Conservation (phyloP, 1,139 yeast genomes). For the Casaregolazyma suthepensis region DNA sequence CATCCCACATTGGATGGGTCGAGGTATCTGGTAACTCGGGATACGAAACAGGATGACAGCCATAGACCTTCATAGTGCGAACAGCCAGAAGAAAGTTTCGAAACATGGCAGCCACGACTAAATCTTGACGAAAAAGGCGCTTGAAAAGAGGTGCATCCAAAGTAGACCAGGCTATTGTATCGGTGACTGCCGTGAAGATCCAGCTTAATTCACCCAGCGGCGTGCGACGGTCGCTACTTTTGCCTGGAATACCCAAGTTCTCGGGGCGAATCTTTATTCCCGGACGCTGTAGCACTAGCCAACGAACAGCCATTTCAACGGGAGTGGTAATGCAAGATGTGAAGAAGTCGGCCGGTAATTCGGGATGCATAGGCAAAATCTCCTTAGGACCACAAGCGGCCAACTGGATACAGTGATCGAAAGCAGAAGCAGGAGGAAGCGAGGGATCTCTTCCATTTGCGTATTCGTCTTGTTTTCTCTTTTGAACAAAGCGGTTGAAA, state of each 20-base stretch:
- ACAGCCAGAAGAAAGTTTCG: slow-evolving; percentile 88
- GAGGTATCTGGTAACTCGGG: slow-evolving; percentile 86
- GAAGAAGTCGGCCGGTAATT: slow-evolving; percentile 90
- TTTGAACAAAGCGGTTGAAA: slow-evolving; percentile 84
- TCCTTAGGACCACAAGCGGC: slow-evolving; percentile 93
- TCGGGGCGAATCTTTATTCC: slow-evolving; percentile 21
- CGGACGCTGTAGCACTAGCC: slow-evolving; percentile 82
- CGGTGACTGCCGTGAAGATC: slow-evolving; percentile 98
- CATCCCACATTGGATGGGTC: slow-evolving; percentile 93
- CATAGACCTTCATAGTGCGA: slow-evolving; percentile 87
- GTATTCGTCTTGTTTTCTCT: slow-evolving; percentile 78
- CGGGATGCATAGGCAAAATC: slow-evolving; percentile 86
- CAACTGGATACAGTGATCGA: slow-evolving; percentile 82
- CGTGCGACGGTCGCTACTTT: slow-evolving; percentile 84
- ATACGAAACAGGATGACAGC: slow-evolving; percentile 91
- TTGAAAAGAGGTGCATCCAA: slow-evolving; percentile 84
- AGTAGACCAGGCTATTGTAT: slow-evolving; percentile 96
- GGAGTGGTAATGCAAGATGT: slow-evolving; percentile 95
- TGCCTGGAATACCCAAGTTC: slow-evolving; percentile 68
- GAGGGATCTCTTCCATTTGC: slow-evolving; percentile 26
- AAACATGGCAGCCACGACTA: slow-evolving; percentile 94
- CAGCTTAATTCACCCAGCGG: slow-evolving; percentile 95
- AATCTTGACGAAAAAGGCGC: slow-evolving; percentile 84
- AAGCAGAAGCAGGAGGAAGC: slow-evolving; percentile 52
- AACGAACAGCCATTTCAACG: slow-evolving; percentile 84